Evolutionary conservation across 129 eudicot genomes (phyloP), one percentile per base, ranked within the genome.

Genomic region (Flaveria ramosissima): DNA sequence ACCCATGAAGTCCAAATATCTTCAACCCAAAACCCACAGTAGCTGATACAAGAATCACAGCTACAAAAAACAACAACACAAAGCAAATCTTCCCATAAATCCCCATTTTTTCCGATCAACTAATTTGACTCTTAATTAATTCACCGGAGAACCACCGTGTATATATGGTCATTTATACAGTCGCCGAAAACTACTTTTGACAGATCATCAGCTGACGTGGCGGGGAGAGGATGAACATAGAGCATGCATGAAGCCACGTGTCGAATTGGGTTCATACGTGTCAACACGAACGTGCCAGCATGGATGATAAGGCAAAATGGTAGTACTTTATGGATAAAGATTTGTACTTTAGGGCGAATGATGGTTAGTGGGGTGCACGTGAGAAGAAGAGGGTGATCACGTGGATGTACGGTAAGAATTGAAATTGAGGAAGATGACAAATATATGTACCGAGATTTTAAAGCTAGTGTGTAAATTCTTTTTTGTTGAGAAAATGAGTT

Each of bases 191-290:
- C 1, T 12, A 60, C 15, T 64, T 12, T 55, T 10, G 10, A 16
- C 21, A 24, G 56, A 45, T 48, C 81, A 76, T 64, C 79, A 56
- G 41, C 48, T 67, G 89, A 80, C 30, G 95, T 86, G 91, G 80
- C 87, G 36, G n/a, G 26, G 83, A 36, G 80, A 60, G 27, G 61
- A 10, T 42, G 56, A 60, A 36, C 24, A 52, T 10, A 36, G 13
- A 19, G 67, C 76, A 53, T 64, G 78, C 52, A 23, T 39, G 26
- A 19, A 9, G 65, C 32, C 78, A 57, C 32, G 71, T 71, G 85
- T 68, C 41, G 61, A 64, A 21, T 26, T 26, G 79, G 74, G 21
- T 20, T 30, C 80, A 67, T 21, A 80, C 80, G 80, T 67, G 84
- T 80, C 83, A 66, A 19, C 1, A 24, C 15, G 75, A 17, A 36